Evolutionary conservation across 1,284 basidiomycete genomes (phyloP), one percentile per base, ranked within the genome.

Genomic region (Ceratobasidium sp.): DNA sequence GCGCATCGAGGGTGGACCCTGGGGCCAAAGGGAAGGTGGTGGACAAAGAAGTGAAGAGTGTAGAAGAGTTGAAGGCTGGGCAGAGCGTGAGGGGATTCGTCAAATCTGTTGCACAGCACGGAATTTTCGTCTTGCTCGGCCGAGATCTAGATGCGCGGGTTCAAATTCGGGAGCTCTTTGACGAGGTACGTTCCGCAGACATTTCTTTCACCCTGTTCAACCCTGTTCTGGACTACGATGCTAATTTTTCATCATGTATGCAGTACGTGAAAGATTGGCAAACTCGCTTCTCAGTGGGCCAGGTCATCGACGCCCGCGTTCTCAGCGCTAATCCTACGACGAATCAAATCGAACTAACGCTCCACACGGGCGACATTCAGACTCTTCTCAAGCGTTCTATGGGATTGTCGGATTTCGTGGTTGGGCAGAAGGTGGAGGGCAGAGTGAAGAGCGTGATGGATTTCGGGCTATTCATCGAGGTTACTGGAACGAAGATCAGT

Each of bases 261-360:
- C 77, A 96, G 93, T 98, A 88, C 80, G 88, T 98, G 76, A 97
- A 98, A 82, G 96, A 98, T 67, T 99, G 97, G 96, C 92, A 96
- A 82, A 83, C 86, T 43, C 87, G 86, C 4, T 98, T 98, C 81
- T 83, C 87, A 73, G 83, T 87, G 52, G 91, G 94, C 77, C 95
- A 98, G 79, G 81, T 98, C 3, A 95, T 98, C 21, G 89, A 89
- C 73, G 96, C 96, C 67, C 90, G 92, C 72, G 88, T 98, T 78
- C 81, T 94, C 32, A 95, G 93, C 73, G 83, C 94, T 74, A 87
- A 96, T 79, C 67, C 78, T 23, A 84, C 87, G 64, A 87, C 85
- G 64, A 92, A 91, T 77, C 91, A 94, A 78, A 86, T 98, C 28
- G 97, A 99, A 80, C 87, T 98, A 86, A 88, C 95, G 2, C 90